Evolutionary conservation across 2,329 filamentous ascomycete genomes (phyloP).

Genomic region (Alternaria triticimaculans): DNA sequence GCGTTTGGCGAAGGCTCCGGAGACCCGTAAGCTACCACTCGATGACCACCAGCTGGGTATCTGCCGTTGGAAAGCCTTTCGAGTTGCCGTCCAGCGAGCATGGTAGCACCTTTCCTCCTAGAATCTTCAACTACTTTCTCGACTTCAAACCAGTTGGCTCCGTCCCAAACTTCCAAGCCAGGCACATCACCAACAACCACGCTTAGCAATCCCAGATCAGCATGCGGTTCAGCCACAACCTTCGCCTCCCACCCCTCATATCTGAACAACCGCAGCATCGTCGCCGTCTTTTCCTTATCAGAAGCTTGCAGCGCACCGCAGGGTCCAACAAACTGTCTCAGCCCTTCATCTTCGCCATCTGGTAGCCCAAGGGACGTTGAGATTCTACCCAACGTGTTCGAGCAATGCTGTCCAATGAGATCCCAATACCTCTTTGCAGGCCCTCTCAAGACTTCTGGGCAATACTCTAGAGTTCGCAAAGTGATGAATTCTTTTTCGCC

Average conservation of each 20-base stretch:
- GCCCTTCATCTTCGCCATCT: constrained; percentile 15
- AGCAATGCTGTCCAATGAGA: constrained; percentile 37
- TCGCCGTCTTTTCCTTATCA: constrained; percentile 38
- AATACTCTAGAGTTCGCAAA: constrained; percentile 38
- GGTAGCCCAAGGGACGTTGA: constrained; percentile 27
- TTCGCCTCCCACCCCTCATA: constrained; percentile 47
- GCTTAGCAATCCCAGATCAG: constrained; percentile 44
- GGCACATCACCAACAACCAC: constrained; percentile 45
- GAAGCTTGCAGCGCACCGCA: constrained; percentile 28
- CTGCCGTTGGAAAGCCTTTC: constrained; percentile 36
- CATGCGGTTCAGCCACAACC: constrained; percentile 47
- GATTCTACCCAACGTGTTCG: constrained; percentile 32
- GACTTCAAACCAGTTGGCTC: constrained; percentile 30
- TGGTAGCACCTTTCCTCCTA: constrained; percentile 27
- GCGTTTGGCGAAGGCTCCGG: not conserved
- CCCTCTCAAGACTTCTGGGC: constrained; percentile 38
- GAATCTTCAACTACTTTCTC: constrained; percentile 33
- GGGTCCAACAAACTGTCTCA: constrained; percentile 36
- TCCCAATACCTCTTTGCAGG: constrained; percentile 45
- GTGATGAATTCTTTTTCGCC: constrained; percentile 52
- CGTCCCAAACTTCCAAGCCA: constrained; percentile 47
- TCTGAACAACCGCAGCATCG: constrained; percentile 47
- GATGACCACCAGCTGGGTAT: constrained; percentile 43
- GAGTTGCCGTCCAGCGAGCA: constrained; percentile 42
- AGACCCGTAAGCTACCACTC: constrained; percentile 44